Base-by-base conservation (phyloP, 2,329 filamentous ascomycete genomes). In the Colletotrichum sp. region DNA sequence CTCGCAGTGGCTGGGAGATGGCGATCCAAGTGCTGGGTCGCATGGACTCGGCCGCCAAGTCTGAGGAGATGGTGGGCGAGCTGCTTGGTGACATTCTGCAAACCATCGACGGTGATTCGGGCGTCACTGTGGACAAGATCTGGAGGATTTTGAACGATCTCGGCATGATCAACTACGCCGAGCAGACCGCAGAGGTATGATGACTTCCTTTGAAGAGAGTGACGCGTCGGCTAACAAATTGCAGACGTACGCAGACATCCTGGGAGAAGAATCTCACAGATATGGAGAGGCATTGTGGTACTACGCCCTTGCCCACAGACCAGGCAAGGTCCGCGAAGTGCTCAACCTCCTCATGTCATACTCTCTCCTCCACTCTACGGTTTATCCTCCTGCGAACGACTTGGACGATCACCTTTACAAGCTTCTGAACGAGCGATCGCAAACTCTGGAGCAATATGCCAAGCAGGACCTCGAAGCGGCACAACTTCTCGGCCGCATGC, bases 251-350 rank as follows among this genome's bases (percentile, higher is more conserved):
- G 96, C 95, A 71, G 93, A 98, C 76, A 89, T 92, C 62, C 88
- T 98, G 51, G 91, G 92, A 13, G 89, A 92, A 73, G 90, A 91
- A 55, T 93, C 93, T 1, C 91, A 94, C 78, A 90, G 93, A 69
- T 98, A 96, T 78, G 96, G 96, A 68, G 92, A 96, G 76, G 94
- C 95, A 1, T 88, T 98, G 24, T 93, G 97, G 85, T 98, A 97
- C 86, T 98, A 97, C 81, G 94, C 96, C 29, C 91, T 97, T 15
- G 94, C 95, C 5, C 95, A 97, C 80, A 91, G 93, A 31, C 86
- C 91, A 3, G 87, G 90, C 76, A 97, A 96, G 83, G 93, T 98
- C 66, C 94, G 94, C 79, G 92, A 95, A 76, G 94, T 98, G 24
- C 89, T 98, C 57, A 94, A 97, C 80, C 90, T 97, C 5, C 91